These are phyloP conservation scores for Suillus discolor DNA, from an alignment of 768 basidiomycete genomes.

Conservation along the genomic window DNA sequence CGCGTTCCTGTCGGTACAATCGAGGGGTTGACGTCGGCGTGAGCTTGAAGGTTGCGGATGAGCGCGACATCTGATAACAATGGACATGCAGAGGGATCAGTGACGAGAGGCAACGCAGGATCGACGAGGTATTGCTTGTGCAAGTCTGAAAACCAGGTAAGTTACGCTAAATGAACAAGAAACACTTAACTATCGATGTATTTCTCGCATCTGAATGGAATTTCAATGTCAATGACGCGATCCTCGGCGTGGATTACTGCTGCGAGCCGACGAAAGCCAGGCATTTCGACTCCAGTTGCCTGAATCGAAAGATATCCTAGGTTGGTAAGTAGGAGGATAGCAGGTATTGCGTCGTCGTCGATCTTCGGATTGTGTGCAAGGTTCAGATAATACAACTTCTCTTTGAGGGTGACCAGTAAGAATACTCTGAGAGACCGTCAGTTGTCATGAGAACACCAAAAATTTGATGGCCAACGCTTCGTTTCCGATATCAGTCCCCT, in stretches of 20 bases:
- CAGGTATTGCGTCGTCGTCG: conserved; percentile 58
- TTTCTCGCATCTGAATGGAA: conserved; percentile 52
- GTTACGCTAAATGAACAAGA: not conserved
- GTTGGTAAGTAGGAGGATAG: conserved; percentile 49
- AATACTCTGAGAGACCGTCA: conserved; percentile 46
- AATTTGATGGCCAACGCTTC: conserved; percentile 50
- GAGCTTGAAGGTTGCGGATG: conserved; percentile 58
- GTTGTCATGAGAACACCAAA: conserved; percentile 4
- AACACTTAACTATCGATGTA: conserved; percentile 55
- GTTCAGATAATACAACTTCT: conserved; percentile 53
- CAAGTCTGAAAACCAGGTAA: conserved; percentile 39
- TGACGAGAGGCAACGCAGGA: conserved; percentile 51
- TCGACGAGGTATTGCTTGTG: conserved; percentile 49
- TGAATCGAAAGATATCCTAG: conserved; percentile 53
- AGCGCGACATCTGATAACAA: conserved; percentile 50
- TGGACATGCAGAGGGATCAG: conserved; percentile 40
- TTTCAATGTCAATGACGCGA: conserved; percentile 51
- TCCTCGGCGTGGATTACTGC: conserved; percentile 36
- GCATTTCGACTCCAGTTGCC: conserved; percentile 58
- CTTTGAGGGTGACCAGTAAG: conserved; percentile 57
- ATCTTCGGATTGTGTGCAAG: conserved; percentile 55
- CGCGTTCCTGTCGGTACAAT: conserved; percentile 51
- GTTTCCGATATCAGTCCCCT: conserved; percentile 58
- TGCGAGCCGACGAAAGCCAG: conserved; percentile 56
- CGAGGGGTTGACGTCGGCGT: conserved; percentile 47